Evolutionary conservation across 2,329 filamentous ascomycete species (phyloP).

Genomic region (Cephalotrichum gorgonifer): DNA sequence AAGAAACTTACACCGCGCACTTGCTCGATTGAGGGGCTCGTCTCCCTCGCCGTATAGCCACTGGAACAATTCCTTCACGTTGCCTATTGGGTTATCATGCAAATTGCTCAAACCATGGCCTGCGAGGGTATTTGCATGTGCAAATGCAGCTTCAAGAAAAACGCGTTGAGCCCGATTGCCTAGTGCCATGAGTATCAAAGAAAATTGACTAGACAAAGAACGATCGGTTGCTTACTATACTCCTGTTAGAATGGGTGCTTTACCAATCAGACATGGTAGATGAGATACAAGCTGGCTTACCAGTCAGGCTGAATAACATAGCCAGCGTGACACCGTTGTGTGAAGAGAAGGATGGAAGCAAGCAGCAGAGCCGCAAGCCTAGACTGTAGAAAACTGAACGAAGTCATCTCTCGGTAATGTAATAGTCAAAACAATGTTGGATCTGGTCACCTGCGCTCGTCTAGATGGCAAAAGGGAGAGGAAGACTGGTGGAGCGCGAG

Average conservation of each 20-base stretch:
- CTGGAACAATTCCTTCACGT: neutral
- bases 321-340: neutral
- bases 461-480: neutral
- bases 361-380: neutral
- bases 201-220: neutral
- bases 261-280: neutral
- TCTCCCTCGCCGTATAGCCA: neutral
- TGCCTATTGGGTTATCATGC: neutral
- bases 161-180: too few relatives aligned
- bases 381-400: neutral
- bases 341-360: slow-evolving; percentile 1
- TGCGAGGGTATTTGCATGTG: neutral
- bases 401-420: neutral
- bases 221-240: neutral
- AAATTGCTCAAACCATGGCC: neutral
- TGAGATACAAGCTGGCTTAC: neutral
- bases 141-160: neutral
- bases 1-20: too few relatives aligned
- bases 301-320: slow-evolving; percentile 3
- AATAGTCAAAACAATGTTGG: neutral
- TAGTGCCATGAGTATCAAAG: too few relatives aligned
- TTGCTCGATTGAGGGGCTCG: neutral
- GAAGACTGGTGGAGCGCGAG: neutral
- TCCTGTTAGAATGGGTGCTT: slow-evolving; percentile 2
- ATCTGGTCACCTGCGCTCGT: neutral